These are phyloP conservation scores for Kuraishia molischiana DNA, from an alignment of 805 yeast genomes.

Conservation along the genomic window DNA sequence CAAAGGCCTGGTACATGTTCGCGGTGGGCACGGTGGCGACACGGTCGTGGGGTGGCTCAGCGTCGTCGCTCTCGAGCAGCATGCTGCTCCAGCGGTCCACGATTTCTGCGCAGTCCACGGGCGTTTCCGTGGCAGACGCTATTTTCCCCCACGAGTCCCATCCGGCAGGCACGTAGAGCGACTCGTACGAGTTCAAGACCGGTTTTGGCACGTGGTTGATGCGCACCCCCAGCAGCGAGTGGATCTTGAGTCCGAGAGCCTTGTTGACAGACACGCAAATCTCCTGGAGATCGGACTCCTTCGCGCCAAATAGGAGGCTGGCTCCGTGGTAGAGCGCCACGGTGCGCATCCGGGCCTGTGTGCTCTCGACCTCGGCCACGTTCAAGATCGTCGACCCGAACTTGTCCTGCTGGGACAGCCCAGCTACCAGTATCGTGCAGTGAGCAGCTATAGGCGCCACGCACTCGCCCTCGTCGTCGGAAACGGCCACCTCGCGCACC, in stretches of 20 bases:
- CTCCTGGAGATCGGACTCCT: too few species aligned
- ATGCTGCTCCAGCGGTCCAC: too few species aligned
- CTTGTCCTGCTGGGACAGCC: background rate
- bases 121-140: too few species aligned
- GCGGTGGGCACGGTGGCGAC: too few species aligned
- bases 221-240: background rate
- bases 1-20: too few species aligned
- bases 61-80: too few species aligned
- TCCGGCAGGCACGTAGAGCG: conserved; percentile 30
- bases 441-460: background rate
- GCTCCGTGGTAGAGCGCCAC: conserved; percentile 2
- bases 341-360: conserved; percentile 2
- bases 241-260: background rate
- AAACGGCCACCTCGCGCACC: background rate
- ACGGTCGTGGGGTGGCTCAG: too few species aligned
- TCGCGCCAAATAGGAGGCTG: too few species aligned
- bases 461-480: background rate
- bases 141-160: conserved; percentile 48
- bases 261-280: background rate
- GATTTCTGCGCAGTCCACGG: too few species aligned
- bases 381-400: background rate
- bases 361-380: background rate
- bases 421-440: background rate
- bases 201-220: background rate
- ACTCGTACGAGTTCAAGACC: background rate